These are phyloP conservation scores for Aegilops speltoides DNA, from an alignment of 176 grass and related monocot species.

Conservation along the genomic window DNA sequence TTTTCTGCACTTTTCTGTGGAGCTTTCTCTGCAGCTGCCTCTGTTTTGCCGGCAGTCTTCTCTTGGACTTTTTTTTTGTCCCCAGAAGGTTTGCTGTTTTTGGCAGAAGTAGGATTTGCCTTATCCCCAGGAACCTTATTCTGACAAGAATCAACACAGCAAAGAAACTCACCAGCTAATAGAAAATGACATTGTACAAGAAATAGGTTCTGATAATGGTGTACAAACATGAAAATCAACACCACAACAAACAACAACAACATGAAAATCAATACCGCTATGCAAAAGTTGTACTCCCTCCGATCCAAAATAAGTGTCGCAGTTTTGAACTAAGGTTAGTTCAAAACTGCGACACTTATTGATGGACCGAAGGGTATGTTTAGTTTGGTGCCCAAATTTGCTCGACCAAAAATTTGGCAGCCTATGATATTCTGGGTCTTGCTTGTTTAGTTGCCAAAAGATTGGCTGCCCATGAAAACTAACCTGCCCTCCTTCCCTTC, in stretches of 20 bases:
- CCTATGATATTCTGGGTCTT: neutral
- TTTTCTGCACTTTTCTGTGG: slow-evolving; percentile 56
- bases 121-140: slow-evolving; percentile 53
- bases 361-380: neutral
- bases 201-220: neutral
- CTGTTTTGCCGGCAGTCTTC: slow-evolving; percentile 46
- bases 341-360: too few species aligned
- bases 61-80: slow-evolving; percentile 72
- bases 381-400: neutral
- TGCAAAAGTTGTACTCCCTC: neutral
- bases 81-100: slow-evolving; percentile 51
- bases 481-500: neutral
- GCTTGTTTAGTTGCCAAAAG: neutral
- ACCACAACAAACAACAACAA: neutral
- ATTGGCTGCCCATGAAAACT: neutral
- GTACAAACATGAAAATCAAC: slow-evolving; percentile 23
- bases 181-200: neutral
- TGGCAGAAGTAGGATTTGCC: slow-evolving; percentile 30
- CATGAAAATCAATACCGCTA: slow-evolving; percentile 16
- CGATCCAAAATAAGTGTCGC: too few species aligned
- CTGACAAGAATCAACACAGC: slow-evolving; percentile 35
- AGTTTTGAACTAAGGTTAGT: too few species aligned
- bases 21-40: slow-evolving; percentile 58
- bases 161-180: slow-evolving; percentile 29
- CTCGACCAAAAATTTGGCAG: neutral